Base-by-base conservation (phyloP, 306 rosid species). In the Parietaria judaica region DNA sequence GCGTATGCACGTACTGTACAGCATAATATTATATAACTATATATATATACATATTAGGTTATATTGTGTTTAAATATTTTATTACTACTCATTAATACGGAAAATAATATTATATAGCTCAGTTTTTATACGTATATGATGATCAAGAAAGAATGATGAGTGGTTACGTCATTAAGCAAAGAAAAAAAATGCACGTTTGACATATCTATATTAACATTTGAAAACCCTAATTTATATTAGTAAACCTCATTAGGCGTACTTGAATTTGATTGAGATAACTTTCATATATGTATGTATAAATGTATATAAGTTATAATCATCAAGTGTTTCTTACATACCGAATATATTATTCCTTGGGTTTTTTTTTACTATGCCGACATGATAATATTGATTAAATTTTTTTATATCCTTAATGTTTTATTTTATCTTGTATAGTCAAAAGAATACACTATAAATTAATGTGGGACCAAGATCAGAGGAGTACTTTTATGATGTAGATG, bases 401-500 rank as follows among this genome's bases (percentile, higher is more conserved):
- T 9, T 9, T 34, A 51, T 55, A 35, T 55, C 34, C 34, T 55
- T 55, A 6, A 55, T 11, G 10, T 39, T 0, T 13, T 1, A 61
- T 61, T 11, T 61, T 17, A 44, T 23, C 17, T 41, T n/a, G 11
- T 36, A 36, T 14, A 36, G 15, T 4, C 8, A 14, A n/a, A 37
- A 77, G 73, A 49, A 56, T 34, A 50, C 53, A 55, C 39, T 35
- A 45, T 35, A 45, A 23, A 45, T 7, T 46, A 16, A 13, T 17
- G 66, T 62, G 55, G 66, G 55, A 31, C 62, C 61, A 54, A 41
- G 31, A 61, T 66, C 53, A 53, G 31, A 52, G 61, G 49, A 54
- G 55, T 80, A 23, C 31, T 23, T 23, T 63, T 70, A 49, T 75
- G 54, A 46, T 55, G 66, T 13, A 66, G 54, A 68, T 56, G n/a